Evolutionary conservation across 2,329 filamentous ascomycete genomes (phyloP), one percentile per base, ranked within the genome.

Genomic region (Colletotrichum theobromicola): DNA sequence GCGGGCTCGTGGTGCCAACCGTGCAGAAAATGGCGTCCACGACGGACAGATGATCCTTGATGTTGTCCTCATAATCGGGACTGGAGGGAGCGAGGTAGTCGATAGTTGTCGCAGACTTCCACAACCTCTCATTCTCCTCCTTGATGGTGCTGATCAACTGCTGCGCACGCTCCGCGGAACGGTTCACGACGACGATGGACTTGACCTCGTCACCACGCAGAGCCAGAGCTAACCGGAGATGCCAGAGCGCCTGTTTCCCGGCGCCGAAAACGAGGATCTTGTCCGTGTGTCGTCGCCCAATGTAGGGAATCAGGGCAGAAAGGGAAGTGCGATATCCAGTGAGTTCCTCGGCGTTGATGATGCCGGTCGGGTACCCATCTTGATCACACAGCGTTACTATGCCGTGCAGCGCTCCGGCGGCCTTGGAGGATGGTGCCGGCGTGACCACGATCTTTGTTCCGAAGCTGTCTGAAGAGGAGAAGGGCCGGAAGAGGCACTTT

Each of bases 211-310:
- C 46, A 0, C 80, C 80, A 2, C 80, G 74, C 0, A 94, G 85
- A 3, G 92, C 84, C 3, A 94, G 82, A 0, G 92, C 91, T 7
- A 94, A 87, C 1, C 92, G 88, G 7, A 93, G 89, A 79, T 94
- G 93, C 93, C 93, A 95, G 79, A 93, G 90, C 1, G 93, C 93
- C 82, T 94, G 92, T 76, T 90, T 91, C 34, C 93, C 93, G 0
- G 92, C 92, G 2, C 93, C 93, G 77, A 94, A 94, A 34, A 94
- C 88, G 6, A 91, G 88, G 2, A 94, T 78, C 18, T 90, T 90
- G 77, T 91, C 67, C 1, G 80, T 78, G 3, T 16, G 57, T 6
- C 64, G 30, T 77, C 80, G 15, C 12, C 78, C 82, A 18, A 89
- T 87, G 80, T 91, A 90, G 21, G 93, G 87, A 77, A 93, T 86